These are phyloP conservation scores for Apophysomyces variabilis DNA, from an alignment of 371 early-diverging fungal species.

Conservation along the genomic window DNA sequence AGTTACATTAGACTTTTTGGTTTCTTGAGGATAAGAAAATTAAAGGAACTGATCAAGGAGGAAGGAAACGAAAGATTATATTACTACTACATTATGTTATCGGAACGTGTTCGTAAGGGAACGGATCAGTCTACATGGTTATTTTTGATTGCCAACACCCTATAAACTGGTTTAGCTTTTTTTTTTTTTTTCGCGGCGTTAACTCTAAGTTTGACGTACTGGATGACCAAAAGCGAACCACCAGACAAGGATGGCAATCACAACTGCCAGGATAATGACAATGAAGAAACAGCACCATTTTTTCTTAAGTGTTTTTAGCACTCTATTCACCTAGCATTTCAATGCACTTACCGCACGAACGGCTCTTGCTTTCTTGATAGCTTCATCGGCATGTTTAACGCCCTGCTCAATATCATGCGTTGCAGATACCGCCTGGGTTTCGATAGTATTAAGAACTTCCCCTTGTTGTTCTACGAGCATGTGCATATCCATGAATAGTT, in stretches of 20 bases:
- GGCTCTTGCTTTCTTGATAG: constrained; percentile 70
- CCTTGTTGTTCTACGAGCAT: constrained; percentile 83
- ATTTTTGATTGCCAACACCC: not conserved
- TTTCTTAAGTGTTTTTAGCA: constrained; percentile 36
- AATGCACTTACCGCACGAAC: constrained; percentile 63
- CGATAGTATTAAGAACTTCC: constrained; percentile 72
- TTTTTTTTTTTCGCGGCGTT: no score
- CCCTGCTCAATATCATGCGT: constrained; percentile 72
- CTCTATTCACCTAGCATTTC: not conserved
- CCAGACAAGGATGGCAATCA: constrained; percentile 53
- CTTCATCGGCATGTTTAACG: constrained; percentile 66
- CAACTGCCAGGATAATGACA: constrained; percentile 46
- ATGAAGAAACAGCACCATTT: constrained; percentile 66
- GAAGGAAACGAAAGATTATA: not conserved
- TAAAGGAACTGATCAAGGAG: constrained; percentile 1
- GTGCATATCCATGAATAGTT: constrained; percentile 88
- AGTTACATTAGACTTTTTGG: not conserved
- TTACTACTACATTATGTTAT: not conserved
- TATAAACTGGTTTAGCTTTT: not conserved
- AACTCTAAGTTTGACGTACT: not conserved
- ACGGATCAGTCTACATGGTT: not conserved
- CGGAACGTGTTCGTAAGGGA: not conserved
- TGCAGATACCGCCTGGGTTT: constrained; percentile 65
- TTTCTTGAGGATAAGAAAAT: not conserved
- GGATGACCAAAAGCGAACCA: constrained; percentile 47